Evolutionary conservation across 164 flowering plant genomes (phyloP).

Genomic region (Aristolochia fimbriata): DNA sequence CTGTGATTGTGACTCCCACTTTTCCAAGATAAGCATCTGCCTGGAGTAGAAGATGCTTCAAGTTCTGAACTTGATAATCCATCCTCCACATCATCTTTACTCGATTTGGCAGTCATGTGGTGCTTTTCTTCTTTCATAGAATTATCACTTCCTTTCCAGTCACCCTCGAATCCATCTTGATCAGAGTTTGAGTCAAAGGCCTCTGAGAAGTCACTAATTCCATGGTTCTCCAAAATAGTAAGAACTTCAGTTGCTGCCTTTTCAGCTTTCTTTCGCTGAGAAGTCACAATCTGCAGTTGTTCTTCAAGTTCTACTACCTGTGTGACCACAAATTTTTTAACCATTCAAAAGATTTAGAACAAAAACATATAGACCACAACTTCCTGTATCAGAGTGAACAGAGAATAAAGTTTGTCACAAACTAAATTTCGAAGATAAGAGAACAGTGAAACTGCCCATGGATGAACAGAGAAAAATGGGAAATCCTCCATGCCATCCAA

Average conservation of each 20-base stretch:
- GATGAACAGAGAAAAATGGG: too few species aligned
- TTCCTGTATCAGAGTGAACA: too few species aligned
- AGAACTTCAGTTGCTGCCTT: conserved; percentile 72
- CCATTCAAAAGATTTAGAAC: neutral
- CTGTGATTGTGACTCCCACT: conserved; percentile 25
- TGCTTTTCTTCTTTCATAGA: conserved; percentile 21
- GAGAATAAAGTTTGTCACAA: neutral
- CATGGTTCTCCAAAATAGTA: conserved; percentile 54
- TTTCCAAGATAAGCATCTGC: conserved; percentile 82
- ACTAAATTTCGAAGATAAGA: too few species aligned
- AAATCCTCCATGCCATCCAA: too few species aligned
- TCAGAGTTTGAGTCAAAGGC: conserved; percentile 53
- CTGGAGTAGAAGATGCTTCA: conserved; percentile 33
- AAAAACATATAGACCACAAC: neutral
- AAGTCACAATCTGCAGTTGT: conserved; percentile 53
- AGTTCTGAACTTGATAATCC: conserved; percentile 39
- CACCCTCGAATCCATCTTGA: conserved; percentile 25
- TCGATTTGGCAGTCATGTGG: conserved; percentile 19
- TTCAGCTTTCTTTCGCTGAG: conserved; percentile 74
- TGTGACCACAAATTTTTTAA: conserved; percentile 2
- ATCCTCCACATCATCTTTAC: conserved; percentile 18
- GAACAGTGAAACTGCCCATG: too few species aligned
- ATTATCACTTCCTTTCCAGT: conserved; percentile 21
- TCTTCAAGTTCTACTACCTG: conserved; percentile 81
- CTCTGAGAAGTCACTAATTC: conserved; percentile 50